Conservation (phyloP, 768 basidiomycete species). For the Mycena amicta region DNA sequence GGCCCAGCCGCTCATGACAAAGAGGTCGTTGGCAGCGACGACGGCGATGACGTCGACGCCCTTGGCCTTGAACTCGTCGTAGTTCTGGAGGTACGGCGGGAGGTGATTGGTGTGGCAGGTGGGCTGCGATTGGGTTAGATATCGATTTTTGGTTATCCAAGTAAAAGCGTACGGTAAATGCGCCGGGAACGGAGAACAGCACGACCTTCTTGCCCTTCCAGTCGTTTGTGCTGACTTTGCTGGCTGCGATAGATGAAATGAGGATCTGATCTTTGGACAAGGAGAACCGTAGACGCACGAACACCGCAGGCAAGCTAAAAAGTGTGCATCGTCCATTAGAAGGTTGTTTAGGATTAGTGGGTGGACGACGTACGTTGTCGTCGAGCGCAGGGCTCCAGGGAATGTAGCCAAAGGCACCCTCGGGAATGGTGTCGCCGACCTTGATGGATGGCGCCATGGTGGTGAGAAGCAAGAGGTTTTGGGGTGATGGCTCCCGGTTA, state of each 20-base stretch:
- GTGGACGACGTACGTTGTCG: conserved; percentile 49
- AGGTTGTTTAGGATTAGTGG: too few species aligned
- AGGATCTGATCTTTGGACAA: neutral
- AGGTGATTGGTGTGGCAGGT: conserved; percentile 70
- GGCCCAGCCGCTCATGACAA: conserved; percentile 70
- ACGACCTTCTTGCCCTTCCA: conserved; percentile 87
- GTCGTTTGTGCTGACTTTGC: conserved; percentile 54
- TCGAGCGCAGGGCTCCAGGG: conserved; percentile 67
- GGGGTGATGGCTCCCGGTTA: conserved; percentile 1
- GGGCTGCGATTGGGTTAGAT: conserved; percentile 47
- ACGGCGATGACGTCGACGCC: conserved; percentile 77
- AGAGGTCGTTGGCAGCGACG: conserved; percentile 78
- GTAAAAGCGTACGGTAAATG: conserved; percentile 64
- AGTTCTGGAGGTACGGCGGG: conserved; percentile 67
- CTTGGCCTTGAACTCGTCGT: conserved; percentile 75
- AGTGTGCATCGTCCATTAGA: too few species aligned
- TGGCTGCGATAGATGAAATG: conserved; percentile 39
- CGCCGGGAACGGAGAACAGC: conserved; percentile 76
- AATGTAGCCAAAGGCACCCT: conserved; percentile 50
- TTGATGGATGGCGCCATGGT: conserved; percentile 42
- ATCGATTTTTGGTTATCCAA: neutral
- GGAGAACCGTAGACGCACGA: conserved; percentile 50
- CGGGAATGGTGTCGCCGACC: conserved; percentile 56
- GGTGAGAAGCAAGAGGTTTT: conserved; percentile 1
- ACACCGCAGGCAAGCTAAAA: conserved; percentile 61